Evolutionary conservation across 208 protist species (phyloP).

Genomic region (Trypanosoma scelopori): DNA sequence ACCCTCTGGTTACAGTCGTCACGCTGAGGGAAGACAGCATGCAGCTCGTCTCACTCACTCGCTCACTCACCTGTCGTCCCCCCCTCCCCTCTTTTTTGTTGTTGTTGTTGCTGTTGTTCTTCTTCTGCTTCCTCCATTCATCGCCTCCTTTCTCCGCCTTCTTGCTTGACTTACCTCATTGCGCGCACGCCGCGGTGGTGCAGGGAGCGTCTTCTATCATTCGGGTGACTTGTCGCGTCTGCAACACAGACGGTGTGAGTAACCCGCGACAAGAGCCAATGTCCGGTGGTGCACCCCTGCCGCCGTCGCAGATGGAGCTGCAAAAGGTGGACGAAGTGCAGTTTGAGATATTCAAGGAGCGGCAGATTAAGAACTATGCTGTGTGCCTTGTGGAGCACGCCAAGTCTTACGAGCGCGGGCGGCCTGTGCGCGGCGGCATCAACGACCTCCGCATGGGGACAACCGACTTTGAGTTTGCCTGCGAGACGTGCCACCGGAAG

Average conservation of each 20-base stretch:
- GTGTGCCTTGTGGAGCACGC: slow-evolving; percentile 79
- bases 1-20: too few relatives aligned
- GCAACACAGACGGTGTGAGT: neutral
- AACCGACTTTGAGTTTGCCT: slow-evolving; percentile 83
- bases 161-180: too few relatives aligned
- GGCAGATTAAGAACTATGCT: slow-evolving; percentile 87
- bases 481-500: slow-evolving; percentile 79
- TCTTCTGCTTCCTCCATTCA: neutral
- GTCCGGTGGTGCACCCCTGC: slow-evolving; percentile 79
- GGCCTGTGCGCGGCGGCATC: slow-evolving; percentile 80
- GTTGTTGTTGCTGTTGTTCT: too few relatives aligned
- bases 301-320: slow-evolving; percentile 77
- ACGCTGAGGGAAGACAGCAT: too few relatives aligned
- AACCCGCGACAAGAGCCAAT: slow-evolving; percentile 26
- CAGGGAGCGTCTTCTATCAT: neutral
- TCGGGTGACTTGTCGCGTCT: slow-evolving; percentile 14
- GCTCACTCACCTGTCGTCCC: too few relatives aligned
- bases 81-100: too few relatives aligned
- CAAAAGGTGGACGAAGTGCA: slow-evolving; percentile 78
- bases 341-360: slow-evolving; percentile 88
- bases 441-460: slow-evolving; percentile 90
- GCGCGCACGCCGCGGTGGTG: neutral
- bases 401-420: slow-evolving; percentile 84
- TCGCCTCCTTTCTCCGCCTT: too few relatives aligned
- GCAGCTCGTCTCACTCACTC: too few relatives aligned